Base-by-base conservation (phyloP, 495 filamentous ascomycete genomes). In the Penicillium steckii region DNA sequence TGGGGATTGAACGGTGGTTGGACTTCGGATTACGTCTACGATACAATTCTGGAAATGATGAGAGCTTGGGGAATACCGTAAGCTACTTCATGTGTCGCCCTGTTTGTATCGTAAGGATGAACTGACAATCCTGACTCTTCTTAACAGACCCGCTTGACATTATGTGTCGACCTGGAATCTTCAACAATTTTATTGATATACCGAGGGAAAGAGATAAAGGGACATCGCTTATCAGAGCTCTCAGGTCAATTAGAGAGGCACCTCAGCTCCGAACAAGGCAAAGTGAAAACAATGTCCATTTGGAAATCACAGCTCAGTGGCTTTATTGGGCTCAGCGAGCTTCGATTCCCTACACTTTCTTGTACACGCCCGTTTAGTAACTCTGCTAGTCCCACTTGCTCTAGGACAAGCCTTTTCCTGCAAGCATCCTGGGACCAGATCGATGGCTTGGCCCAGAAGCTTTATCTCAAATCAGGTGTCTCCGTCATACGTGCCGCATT, bases 401-500 rank as follows among this genome's bases (percentile, higher is more conserved):
- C 15, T 8, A 12, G 12, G 18, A 37, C 33, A 37, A 37, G 15
- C 5, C 13, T 17, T 15, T 8, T 15, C 18, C n/a, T 37, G n/a
- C 33, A 37, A 37, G 15, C 8, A 1, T 37, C 33, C 15, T 37
- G 33, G 33, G 33, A 37, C 3, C 1, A 37, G n/a, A 2, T 37
- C 10, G 33, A 19, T 15, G 8, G 18, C 15, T n/a, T 37, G 10
- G 33, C 33, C n/a, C 33, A 29, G 10, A 29, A 10, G 15, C 18
- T 54, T 3, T 24, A 12, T 3, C 29, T 47, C 0, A 23, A 25
- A 18, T 37, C 18, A 30, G 29, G 25, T 3, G 23, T 37, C 21
- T 41, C 51, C 6, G 25, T 47, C 3, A n/a, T 48, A 12, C 51
- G 51, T 32, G 51, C 37, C 5, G 44, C 51, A 25, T 54, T 54